Evolutionary conservation across 495 filamentous ascomycete genomes (phyloP).

Genomic region (Talaromyces borbonicus): DNA sequence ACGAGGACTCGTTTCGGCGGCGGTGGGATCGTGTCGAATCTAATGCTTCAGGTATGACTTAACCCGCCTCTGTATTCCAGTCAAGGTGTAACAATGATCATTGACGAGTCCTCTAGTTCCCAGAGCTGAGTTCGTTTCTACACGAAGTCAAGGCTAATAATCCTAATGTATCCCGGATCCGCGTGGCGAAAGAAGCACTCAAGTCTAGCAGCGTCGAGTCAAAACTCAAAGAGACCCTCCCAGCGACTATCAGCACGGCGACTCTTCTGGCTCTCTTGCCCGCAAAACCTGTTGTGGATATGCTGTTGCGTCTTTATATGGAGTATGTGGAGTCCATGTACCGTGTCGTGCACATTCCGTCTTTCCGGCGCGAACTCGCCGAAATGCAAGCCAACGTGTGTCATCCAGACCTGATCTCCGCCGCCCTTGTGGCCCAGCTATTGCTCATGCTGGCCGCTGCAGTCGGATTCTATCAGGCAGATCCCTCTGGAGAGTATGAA

Average conservation of each 20-base stretch:
- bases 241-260: constrained; percentile 17
- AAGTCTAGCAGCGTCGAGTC: constrained; percentile 25
- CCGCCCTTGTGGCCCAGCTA: constrained; percentile 47
- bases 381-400: constrained; percentile 34
- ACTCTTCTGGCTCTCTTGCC: constrained; percentile 28
- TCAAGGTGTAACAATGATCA: too few species aligned
- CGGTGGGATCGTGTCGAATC: constrained; percentile 33
- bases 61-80: neutral
- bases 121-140: constrained; percentile 32
- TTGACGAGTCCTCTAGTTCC: too few species aligned
- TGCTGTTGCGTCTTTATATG: constrained; percentile 42
- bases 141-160: constrained; percentile 31
- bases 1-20: constrained; percentile 36
- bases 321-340: constrained; percentile 44
- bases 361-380: constrained; percentile 45
- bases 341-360: constrained; percentile 49
- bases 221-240: constrained; percentile 23
- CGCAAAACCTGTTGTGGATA: constrained; percentile 37
- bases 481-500: constrained; percentile 23
- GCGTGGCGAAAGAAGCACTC: constrained; percentile 24
- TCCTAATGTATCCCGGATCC: constrained; percentile 27
- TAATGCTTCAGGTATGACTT: constrained; percentile 29
- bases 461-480: constrained; percentile 9
- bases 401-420: constrained; percentile 18
- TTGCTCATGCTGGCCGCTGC: constrained; percentile 58